Percentiles rank a stretch among this genome's conserved stretches.
These are phyloP conservation scores for Penicillium corylophilum DNA, from an alignment of 2,329 filamentous ascomycete species.

Conservation along the genomic window DNA sequence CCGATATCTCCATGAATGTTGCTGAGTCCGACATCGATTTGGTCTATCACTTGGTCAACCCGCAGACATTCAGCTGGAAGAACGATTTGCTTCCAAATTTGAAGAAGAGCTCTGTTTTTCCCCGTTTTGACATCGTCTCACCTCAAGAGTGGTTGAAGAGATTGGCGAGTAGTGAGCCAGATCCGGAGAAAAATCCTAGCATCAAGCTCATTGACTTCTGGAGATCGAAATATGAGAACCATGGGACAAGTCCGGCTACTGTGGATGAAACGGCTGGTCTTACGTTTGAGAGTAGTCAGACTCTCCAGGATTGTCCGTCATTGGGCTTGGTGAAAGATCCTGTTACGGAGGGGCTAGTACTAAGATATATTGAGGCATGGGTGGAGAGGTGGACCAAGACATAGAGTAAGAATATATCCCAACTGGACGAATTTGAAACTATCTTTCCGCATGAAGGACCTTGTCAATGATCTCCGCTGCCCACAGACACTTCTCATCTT, in stretches of 20 bases:
- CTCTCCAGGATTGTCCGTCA: conserved; percentile 16
- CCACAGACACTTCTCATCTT: conserved; percentile 49
- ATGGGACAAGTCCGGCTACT: not conserved
- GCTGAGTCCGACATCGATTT: conserved; percentile 15
- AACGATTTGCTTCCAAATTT: conserved; percentile 35
- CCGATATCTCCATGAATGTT: conserved; percentile 32
- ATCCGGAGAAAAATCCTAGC: conserved; percentile 52
- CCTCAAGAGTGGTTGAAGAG: conserved; percentile 34
- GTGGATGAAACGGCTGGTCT: conserved; percentile 1
- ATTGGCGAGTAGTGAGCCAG: conserved; percentile 46
- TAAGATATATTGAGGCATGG: conserved; percentile 20
- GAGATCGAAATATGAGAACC: conserved; percentile 46
- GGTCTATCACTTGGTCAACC: conserved; percentile 57
- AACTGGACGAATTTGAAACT: not conserved
- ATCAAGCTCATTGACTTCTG: conserved; percentile 58
- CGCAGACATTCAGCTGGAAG: conserved; percentile 38
- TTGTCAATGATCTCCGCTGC: conserved; percentile 33
- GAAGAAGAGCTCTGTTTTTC: conserved; percentile 22
- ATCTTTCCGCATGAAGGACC: conserved; percentile 11
- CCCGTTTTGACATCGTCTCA: conserved; percentile 34
- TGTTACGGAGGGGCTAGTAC: conserved; percentile 13
- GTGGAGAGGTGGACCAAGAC: conserved; percentile 16
- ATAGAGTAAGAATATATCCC: not conserved
- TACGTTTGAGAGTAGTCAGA: conserved; percentile 15
- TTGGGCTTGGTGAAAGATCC: conserved; percentile 17